Conservation (phyloP, 2,329 filamentous ascomycete genomes). For the Dryadomyces sulphureus region DNA sequence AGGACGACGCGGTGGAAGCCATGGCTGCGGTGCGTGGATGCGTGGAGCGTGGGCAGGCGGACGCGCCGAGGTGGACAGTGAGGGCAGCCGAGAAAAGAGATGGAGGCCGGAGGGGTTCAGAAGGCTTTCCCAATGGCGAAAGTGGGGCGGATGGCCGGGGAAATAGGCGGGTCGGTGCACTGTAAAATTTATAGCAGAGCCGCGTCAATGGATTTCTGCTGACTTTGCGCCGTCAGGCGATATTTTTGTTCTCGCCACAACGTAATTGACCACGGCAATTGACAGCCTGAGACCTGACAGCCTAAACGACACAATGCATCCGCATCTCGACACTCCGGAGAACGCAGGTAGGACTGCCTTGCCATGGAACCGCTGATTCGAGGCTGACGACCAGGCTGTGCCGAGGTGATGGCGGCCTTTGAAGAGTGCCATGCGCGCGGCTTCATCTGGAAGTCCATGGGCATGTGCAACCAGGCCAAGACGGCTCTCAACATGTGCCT, state of each 20-base stretch:
- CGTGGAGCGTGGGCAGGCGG: background rate
- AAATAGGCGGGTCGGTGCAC: too few relatives aligned
- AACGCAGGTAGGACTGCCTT: conserved; percentile 51
- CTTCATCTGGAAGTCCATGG: conserved; percentile 81
- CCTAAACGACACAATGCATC: conserved; percentile 60
- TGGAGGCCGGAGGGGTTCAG: background rate
- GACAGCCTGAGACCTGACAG: too few relatives aligned
- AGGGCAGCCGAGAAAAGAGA: background rate
- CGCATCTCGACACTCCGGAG: conserved; percentile 86
- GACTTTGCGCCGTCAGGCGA: background rate
- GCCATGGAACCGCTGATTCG: background rate
- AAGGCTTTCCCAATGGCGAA: background rate
- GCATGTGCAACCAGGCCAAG: conserved; percentile 83
- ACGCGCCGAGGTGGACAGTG: background rate
- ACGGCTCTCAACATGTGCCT: conserved; percentile 73
- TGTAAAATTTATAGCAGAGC: too few relatives aligned
- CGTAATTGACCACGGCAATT: too few relatives aligned
- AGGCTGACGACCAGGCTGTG: conserved; percentile 55
- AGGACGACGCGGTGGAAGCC: background rate
- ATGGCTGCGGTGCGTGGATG: conserved; percentile 1
- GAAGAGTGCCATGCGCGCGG: conserved; percentile 90
- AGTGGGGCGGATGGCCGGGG: background rate
- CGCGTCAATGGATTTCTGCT: background rate
- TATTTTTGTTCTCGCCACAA: background rate
- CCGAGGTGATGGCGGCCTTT: conserved; percentile 82